Evolutionary conservation across 73 alveolate species (phyloP).

Genomic region (Stentor roeselii): DNA sequence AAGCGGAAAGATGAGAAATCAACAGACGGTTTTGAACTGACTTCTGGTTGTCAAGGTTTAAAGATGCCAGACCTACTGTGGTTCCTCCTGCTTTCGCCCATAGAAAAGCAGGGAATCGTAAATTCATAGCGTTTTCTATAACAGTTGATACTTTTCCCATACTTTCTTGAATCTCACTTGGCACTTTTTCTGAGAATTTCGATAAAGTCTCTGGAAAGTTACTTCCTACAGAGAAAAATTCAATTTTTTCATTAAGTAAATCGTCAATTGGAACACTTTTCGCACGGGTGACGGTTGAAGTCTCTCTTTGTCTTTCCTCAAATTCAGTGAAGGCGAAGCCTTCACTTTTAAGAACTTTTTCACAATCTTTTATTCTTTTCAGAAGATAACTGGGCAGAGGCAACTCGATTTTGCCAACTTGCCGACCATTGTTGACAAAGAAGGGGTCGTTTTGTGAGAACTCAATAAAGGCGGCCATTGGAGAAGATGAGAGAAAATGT

Average conservation of each 20-base stretch:
- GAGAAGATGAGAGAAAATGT: background rate
- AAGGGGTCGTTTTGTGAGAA: conserved; percentile 21
- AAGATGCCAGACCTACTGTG: background rate
- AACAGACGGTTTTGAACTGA: conserved; percentile 6
- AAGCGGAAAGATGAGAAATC: conserved; percentile 13
- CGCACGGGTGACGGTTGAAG: too few species aligned
- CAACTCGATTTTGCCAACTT: background rate
- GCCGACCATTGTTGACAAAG: background rate
- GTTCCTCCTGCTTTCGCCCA: background rate
- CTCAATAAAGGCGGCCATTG: conserved; percentile 20
- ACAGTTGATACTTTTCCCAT: background rate
- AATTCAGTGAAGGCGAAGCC: background rate
- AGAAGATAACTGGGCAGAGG: background rate
- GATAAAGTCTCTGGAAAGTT: background rate
- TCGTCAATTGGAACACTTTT: too few species aligned
- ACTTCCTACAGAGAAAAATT: too few species aligned
- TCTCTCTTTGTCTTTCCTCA: too few species aligned
- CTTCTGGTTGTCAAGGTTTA: conserved; percentile 14
- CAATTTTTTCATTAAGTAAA: too few species aligned
- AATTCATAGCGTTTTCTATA: background rate
- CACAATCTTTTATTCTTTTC: conserved; percentile 3
- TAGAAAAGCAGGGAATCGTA: conserved; percentile 21
- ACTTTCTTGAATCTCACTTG: background rate
- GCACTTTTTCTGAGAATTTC: background rate
- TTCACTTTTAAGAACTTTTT: background rate